A percentile compares a stretch with the other conserved stretches of the same genome.
Conservation (phyloP, 257 asterid genomes). For the Thymus quinquecostatus region DNA sequence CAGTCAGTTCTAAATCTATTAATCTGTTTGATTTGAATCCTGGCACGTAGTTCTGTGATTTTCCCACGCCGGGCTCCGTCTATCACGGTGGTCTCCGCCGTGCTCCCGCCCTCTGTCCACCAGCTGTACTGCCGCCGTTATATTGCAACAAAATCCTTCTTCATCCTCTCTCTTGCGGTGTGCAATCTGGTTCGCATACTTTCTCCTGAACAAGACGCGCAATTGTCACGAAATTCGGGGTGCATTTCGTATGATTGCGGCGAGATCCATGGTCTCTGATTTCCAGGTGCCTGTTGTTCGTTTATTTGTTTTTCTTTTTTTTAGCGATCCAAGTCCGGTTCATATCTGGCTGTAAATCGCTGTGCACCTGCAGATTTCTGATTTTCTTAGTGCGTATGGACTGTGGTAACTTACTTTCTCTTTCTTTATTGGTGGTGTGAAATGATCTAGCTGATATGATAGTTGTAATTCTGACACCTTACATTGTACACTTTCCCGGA, state of each 20-base stretch:
- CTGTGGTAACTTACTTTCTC: constrained; percentile 1
- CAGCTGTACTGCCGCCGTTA: no score
- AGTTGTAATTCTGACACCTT: background rate
- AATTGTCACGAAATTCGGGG: constrained; percentile 24
- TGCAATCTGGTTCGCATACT: no score
- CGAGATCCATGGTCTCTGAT: constrained; percentile 31
- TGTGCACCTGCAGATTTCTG: constrained; percentile 5
- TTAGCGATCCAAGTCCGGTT: constrained; percentile 17
- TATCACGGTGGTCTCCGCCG: no score
- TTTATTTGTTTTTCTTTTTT: no score
- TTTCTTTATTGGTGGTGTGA: constrained; percentile 17
- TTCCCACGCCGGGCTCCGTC: no score
- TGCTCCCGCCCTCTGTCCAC: no score
- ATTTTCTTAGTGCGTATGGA: constrained; percentile 12
- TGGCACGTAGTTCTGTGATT: no score
- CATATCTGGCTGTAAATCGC: background rate
- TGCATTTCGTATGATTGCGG: constrained; percentile 27
- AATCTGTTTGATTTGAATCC: no score
- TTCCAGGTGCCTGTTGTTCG: constrained; percentile 17
- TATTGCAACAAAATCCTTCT: no score
- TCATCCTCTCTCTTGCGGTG: no score
- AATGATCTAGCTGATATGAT: constrained; percentile 7
- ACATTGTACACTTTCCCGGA: background rate
- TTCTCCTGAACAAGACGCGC: no score
- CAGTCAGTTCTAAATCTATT: no score